Percentiles rank a stretch among this genome's conserved stretches.
Evolutionary conservation across 192 early-diverging fungal genomes (phyloP).

Genomic region (Entophlyctis luteolus): DNA sequence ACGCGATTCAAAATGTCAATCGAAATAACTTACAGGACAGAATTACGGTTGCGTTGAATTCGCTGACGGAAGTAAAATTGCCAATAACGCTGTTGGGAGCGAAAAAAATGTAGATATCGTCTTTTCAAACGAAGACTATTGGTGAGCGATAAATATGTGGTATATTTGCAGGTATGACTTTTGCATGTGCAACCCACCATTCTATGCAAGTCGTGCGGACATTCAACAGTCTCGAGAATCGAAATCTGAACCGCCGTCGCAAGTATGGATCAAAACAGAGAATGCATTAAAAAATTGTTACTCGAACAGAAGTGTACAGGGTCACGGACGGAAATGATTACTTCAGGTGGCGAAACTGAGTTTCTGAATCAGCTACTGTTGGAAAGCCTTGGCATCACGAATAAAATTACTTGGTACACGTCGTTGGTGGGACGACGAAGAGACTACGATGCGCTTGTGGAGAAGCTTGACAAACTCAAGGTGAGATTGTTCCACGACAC

Average conservation of each 20-base stretch:
- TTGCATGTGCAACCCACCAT: slow-evolving; percentile 91
- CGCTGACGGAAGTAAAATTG: slow-evolving; percentile 12
- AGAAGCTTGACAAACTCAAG: slow-evolving; percentile 41
- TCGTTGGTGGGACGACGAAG: slow-evolving; percentile 68
- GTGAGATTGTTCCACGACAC: slow-evolving; percentile 25
- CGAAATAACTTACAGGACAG: slow-evolving; percentile 55
- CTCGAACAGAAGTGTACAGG: slow-evolving; percentile 53
- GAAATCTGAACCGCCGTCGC: slow-evolving; percentile 52
- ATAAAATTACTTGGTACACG: slow-evolving; percentile 65
- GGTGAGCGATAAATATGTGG: not conserved
- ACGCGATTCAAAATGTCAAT: slow-evolving; percentile 61
- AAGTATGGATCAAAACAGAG: slow-evolving; percentile 25
- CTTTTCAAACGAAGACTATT: not conserved
- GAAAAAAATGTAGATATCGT: not conserved
- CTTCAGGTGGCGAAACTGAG: slow-evolving; percentile 70
- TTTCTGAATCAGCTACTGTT: slow-evolving; percentile 67
- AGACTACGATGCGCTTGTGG: slow-evolving; percentile 17
- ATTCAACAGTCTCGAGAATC: slow-evolving; percentile 40
- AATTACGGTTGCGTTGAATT: slow-evolving; percentile 52
- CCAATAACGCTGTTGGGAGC: slow-evolving; percentile 13
- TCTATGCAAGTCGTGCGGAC: slow-evolving; percentile 63
- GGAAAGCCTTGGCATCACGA: slow-evolving; percentile 57
- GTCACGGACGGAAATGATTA: slow-evolving; percentile 69
- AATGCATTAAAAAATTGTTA: not conserved
- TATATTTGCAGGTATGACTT: slow-evolving; percentile 48